Percentiles rank a stretch among this genome's conserved stretches.
Evolutionary conservation across 768 basidiomycete genomes (phyloP).

Genomic region (Rhodotorula toruloides): DNA sequence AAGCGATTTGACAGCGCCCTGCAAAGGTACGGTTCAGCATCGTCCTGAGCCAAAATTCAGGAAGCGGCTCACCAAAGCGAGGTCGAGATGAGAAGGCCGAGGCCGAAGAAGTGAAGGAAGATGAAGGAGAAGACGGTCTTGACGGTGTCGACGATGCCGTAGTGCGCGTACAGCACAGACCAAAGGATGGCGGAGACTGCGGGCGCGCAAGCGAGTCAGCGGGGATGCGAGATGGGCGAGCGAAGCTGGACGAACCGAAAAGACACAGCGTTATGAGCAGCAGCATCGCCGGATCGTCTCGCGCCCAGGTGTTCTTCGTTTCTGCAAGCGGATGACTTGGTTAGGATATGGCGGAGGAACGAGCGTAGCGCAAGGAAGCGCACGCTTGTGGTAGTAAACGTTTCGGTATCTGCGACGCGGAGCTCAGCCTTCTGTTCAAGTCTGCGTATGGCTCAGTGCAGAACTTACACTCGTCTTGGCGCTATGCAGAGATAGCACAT

Average conservation of each 20-base stretch:
- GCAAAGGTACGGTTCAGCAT: background rate
- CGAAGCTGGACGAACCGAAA: constrained; percentile 65
- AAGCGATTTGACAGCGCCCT: constrained; percentile 39
- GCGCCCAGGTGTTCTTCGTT: constrained; percentile 96
- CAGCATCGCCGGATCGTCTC: constrained; percentile 94
- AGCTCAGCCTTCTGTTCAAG: background rate
- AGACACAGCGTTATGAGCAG: constrained; percentile 67
- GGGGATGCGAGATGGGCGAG: background rate
- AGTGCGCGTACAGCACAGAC: constrained; percentile 74
- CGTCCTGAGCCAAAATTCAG: constrained; percentile 38
- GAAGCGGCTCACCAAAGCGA: constrained; percentile 60
- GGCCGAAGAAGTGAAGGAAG: constrained; percentile 76
- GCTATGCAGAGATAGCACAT: constrained; percentile 87
- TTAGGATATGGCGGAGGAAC: constrained; percentile 11
- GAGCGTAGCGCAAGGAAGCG: constrained; percentile 42
- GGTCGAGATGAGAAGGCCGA: constrained; percentile 69
- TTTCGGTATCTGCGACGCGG: constrained; percentile 67
- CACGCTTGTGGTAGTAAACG: constrained; percentile 96
- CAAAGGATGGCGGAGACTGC: constrained; percentile 76
- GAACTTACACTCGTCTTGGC: constrained; percentile 73
- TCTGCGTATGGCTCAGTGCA: too few relatives aligned
- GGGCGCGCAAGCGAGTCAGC: background rate
- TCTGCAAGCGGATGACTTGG: constrained; percentile 52
- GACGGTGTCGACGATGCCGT: constrained; percentile 55
- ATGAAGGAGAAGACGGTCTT: constrained; percentile 72